phyloP scores from a whole-genome alignment of 495 filamentous ascomycete genomes.

The Penicillium bialowiezense region DNA sequence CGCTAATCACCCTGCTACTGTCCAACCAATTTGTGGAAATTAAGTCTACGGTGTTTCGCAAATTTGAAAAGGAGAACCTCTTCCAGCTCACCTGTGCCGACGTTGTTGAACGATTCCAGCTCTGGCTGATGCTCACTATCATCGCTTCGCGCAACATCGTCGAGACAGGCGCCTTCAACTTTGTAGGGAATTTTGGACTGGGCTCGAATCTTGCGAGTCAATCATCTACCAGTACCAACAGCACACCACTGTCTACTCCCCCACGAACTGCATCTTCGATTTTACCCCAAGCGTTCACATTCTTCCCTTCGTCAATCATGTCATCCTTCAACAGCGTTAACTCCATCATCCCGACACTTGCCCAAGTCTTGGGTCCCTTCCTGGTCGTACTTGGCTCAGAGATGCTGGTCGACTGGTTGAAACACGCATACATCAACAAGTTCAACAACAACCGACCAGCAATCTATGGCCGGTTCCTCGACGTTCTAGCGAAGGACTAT shows the following conservation, averaged over 20 bases:
- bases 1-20: conserved; percentile 82
- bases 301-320: conserved; percentile 63
- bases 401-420: conserved; percentile 96
- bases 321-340: conserved; percentile 44
- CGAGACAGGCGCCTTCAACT: conserved; percentile 67
- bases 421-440: conserved; percentile 96
- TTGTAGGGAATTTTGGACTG: conserved; percentile 31
- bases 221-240: conserved; percentile 42
- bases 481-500: conserved; percentile 94
- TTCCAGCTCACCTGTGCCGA: conserved; percentile 97
- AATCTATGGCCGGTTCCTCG: conserved; percentile 84
- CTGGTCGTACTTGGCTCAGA: conserved; percentile 90
- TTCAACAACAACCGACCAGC: conserved; percentile 94
- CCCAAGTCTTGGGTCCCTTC: conserved; percentile 87
- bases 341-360: conserved; percentile 63
- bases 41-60: conserved; percentile 96
- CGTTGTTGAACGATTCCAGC: conserved; percentile 94
- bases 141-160: conserved; percentile 94
- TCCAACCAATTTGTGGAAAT: conserved; percentile 99
- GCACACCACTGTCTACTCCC: conserved; percentile 44
- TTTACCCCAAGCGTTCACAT: conserved; percentile 80
- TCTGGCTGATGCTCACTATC: conserved; percentile 95
- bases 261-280: conserved; percentile 58
- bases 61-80: conserved; percentile 93
- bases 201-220: conserved; percentile 28